These are phyloP conservation scores for Aspergillus nanangensis DNA, from an alignment of 495 filamentous ascomycete genomes.

Conservation along the genomic window DNA sequence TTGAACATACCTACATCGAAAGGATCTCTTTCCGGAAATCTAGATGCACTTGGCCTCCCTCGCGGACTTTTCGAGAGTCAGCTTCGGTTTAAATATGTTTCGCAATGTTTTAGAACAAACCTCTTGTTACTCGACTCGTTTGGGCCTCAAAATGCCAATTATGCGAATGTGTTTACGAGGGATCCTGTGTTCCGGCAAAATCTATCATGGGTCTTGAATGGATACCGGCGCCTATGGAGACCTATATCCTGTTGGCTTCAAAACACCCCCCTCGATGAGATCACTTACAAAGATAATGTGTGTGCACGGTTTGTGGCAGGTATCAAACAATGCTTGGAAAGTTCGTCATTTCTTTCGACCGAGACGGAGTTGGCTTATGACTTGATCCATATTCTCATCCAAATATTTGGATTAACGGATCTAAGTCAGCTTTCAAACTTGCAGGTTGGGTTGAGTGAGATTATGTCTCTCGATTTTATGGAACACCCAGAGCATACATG, in stretches of 20 bases:
- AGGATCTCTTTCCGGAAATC: constrained; percentile 27
- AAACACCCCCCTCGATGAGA: constrained; percentile 5
- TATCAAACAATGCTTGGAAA: constrained; percentile 13
- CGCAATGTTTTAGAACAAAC: constrained; percentile 18
- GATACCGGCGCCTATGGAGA: constrained; percentile 33
- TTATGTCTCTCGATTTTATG: constrained; percentile 21
- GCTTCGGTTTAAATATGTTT: constrained; percentile 20
- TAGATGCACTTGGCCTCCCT: constrained; percentile 30
- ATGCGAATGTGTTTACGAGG: constrained; percentile 5
- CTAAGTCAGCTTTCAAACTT: constrained; percentile 15
- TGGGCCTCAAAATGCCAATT: constrained; percentile 7
- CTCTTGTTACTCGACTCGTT: constrained; percentile 30
- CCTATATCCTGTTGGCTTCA: constrained; percentile 26
- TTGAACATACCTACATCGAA: constrained; percentile 21
- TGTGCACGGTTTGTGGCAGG: constrained; percentile 21
- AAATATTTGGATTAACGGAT: constrained; percentile 18
- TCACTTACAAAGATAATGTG: constrained; percentile 14
- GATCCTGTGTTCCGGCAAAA: constrained; percentile 24
- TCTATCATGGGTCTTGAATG: constrained; percentile 30
- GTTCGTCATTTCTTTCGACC: constrained; percentile 13
- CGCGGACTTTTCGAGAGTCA: constrained; percentile 21
- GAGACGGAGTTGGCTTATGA: constrained; percentile 22
- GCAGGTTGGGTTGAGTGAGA: constrained; percentile 23
- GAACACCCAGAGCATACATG: constrained; percentile 9
- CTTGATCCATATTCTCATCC: constrained; percentile 27